Evolutionary conservation across 202 grass and related monocot species (phyloP).

Genomic region (Saccharum hybrid): DNA sequence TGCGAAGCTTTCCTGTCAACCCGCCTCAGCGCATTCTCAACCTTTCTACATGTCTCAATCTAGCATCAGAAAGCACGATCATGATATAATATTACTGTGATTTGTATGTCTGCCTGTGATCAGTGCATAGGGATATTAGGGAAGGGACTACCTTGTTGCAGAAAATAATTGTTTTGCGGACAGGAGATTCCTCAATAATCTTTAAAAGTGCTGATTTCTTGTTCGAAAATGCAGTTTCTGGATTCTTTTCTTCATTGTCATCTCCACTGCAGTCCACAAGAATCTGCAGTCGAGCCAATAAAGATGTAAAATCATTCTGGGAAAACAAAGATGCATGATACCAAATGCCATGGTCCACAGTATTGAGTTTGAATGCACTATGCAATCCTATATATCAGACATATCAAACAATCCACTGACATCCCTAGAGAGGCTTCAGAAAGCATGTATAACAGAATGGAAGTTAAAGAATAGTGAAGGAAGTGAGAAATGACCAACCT

Average conservation of each 20-base stretch:
- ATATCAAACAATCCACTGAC: background rate
- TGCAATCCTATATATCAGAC: background rate
- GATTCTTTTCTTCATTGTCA: slow-evolving; percentile 76
- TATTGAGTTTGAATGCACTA: background rate
- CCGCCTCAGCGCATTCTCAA: slow-evolving; percentile 73
- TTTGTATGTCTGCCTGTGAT: background rate
- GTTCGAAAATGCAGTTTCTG: slow-evolving; percentile 84
- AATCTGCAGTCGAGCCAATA: slow-evolving; percentile 59
- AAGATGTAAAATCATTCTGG: slow-evolving; percentile 8
- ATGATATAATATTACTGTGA: too few species aligned
- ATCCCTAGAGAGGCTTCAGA: background rate
- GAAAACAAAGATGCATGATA: background rate
- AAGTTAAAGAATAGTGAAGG: background rate
- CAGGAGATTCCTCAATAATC: slow-evolving; percentile 67
- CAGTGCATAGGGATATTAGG: background rate
- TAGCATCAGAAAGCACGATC: slow-evolving; percentile 30
- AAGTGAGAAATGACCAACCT: slow-evolving; percentile 49
- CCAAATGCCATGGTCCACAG: background rate
- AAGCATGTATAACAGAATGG: background rate
- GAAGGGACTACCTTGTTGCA: slow-evolving; percentile 76
- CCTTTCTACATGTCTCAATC: slow-evolving; percentile 98
- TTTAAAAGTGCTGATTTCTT: slow-evolving; percentile 77
- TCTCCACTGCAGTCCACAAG: slow-evolving; percentile 94
- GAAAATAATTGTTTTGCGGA: slow-evolving; percentile 86
- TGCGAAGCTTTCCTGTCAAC: slow-evolving; percentile 72